Percentiles rank a stretch among this genome's conserved stretches.
phyloP scores from a whole-genome alignment of 225 moss, liverwort and hornwort genomes.

The Physcomitrellopsis africana region DNA sequence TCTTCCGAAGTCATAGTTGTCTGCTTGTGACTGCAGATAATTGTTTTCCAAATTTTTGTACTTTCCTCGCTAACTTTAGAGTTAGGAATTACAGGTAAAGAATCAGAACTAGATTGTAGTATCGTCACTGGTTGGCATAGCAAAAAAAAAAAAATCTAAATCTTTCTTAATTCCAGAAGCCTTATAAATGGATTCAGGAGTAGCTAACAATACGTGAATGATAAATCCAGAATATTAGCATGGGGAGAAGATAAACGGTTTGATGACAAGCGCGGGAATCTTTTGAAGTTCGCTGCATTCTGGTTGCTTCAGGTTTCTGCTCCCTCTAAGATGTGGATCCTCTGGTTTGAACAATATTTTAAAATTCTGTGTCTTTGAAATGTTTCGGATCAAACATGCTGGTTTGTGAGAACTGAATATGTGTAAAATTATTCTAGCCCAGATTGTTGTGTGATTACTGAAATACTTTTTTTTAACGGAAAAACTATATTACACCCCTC shows the following conservation, averaged over 20 bases:
- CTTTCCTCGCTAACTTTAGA: not conserved
- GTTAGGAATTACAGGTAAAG: not conserved
- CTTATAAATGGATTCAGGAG: not conserved
- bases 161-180: not conserved
- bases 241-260: slow-evolving; percentile 97
- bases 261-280: slow-evolving; percentile 80
- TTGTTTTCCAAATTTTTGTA: slow-evolving; percentile 5
- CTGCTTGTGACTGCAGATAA: not conserved
- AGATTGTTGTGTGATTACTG: no score
- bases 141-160: not conserved
- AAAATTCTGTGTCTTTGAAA: slow-evolving; percentile 9
- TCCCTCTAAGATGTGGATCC: slow-evolving; percentile 4
- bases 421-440: not conserved
- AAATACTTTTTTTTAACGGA: not conserved
- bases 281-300: slow-evolving; percentile 77
- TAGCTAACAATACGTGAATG: slow-evolving; percentile 23
- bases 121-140: not conserved
- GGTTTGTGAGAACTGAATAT: slow-evolving; percentile 8
- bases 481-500: not conserved
- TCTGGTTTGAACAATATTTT: not conserved
- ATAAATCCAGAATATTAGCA: slow-evolving; percentile 61
- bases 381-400: not conserved
- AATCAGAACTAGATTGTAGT: not conserved
- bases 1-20: slow-evolving; percentile 9
- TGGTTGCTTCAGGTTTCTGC: slow-evolving; percentile 76